Evolutionary conservation across 1,139 yeast species (phyloP).

Genomic region (Taphrina flavorubra): DNA sequence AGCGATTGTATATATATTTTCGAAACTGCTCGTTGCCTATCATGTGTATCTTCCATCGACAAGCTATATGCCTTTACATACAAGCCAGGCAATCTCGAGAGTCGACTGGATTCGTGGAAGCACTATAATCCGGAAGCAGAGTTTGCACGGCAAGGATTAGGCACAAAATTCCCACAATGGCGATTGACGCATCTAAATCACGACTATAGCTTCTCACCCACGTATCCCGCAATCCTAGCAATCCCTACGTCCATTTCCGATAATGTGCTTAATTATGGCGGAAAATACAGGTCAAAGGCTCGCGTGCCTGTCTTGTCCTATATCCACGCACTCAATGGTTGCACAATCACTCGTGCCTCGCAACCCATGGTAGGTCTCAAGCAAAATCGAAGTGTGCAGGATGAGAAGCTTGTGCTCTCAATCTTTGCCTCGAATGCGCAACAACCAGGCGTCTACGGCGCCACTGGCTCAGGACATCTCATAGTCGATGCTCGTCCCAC

Average conservation of each 20-base stretch:
- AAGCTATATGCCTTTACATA: constrained; percentile 74
- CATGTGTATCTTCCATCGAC: constrained; percentile 54
- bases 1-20: constrained; percentile 70
- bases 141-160: constrained; percentile 63
- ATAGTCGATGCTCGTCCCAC: constrained; percentile 91
- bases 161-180: constrained; percentile 59
- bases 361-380: constrained; percentile 93
- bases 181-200: constrained; percentile 68
- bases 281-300: constrained; percentile 81
- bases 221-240: constrained; percentile 72
- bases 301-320: constrained; percentile 84
- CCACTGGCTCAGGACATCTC: constrained; percentile 60
- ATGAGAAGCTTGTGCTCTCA: constrained; percentile 78
- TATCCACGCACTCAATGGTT: constrained; percentile 70
- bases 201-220: constrained; percentile 70
- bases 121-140: constrained; percentile 69
- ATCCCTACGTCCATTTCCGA: constrained; percentile 82
- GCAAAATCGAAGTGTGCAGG: constrained; percentile 87
- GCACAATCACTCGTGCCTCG: constrained; percentile 84
- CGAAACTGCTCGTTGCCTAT: constrained; percentile 59
- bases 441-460: constrained; percentile 47
- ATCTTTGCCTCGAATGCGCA: constrained; percentile 61
- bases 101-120: constrained; percentile 68
- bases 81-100: constrained; percentile 64
- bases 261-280: constrained; percentile 78